Evolutionary conservation across 2,329 filamentous ascomycete genomes (phyloP), one percentile per base, ranked within the genome.

Genomic region (Periglandula ipomoeae): DNA sequence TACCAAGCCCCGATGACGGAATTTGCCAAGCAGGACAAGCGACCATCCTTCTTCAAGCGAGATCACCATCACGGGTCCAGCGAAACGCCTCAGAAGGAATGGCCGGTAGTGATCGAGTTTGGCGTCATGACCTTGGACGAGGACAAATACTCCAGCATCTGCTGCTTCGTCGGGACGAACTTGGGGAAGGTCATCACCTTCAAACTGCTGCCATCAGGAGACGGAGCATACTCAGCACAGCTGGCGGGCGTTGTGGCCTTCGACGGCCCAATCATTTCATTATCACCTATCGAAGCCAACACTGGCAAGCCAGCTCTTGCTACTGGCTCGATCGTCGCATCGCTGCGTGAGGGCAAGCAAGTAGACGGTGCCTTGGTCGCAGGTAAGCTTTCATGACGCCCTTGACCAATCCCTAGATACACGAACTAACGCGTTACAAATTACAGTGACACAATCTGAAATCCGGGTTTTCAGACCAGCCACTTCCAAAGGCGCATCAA

Each of bases 71-170:
- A 53, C n/a, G 48, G 51, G 46, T 52, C 61, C 22, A 50, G 51
- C 24, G 64, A 74, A 5, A 64, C 71, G 4, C 62, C 70, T 1
- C 53, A 58, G 3, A 75, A 74, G 43, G 90, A 96, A 59, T 94
- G 83, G 78, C 82, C 88, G 1, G 89, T 88, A 0, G 76, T 73
- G 26, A 81, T 97, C 24, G 88, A 96, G 61, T 98, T 97, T 68
- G 89, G 88, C 47, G 88, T 95, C 42, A 84, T 98, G 82, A 94
- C 87, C 3, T 70, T 96, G 4, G 93, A 97, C 39, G 87, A 85
- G n/a, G 91, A 97, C 61, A 82, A 88, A 55, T 98, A 95, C 63
- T 97, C 93, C 1, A 96, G 89, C 59, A 95, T 98, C 49, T 81
- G 85, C 50, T 86, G 93, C 56, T 94, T 97, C 56, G 87, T 94